Evolutionary conservation across 1,139 yeast genomes (phyloP).

Genomic region (Williopsis jadinii): DNA sequence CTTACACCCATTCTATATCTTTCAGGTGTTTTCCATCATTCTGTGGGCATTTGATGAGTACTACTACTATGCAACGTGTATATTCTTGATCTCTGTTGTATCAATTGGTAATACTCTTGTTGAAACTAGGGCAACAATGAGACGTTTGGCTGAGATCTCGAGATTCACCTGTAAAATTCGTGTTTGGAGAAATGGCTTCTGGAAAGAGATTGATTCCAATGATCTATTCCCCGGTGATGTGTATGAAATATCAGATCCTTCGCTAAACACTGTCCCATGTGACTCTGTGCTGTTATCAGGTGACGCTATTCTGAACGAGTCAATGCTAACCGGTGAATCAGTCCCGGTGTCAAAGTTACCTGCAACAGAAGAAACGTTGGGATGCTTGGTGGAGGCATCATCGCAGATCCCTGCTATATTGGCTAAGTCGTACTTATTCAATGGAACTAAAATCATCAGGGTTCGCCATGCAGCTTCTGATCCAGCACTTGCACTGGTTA

Average conservation of each 20-base stretch:
- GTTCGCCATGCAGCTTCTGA: constrained; percentile 53
- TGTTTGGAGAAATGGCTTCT: constrained; percentile 87
- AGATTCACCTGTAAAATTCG: constrained; percentile 72
- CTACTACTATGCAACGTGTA: constrained; percentile 89
- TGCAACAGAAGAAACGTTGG: constrained; percentile 57
- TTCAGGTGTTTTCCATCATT: constrained; percentile 85
- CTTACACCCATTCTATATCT: constrained; percentile 88
- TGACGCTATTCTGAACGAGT: constrained; percentile 89
- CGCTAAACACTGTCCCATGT: constrained; percentile 68
- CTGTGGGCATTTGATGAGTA: constrained; percentile 92
- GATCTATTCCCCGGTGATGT: constrained; percentile 95
- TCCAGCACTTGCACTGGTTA: constrained; percentile 75
- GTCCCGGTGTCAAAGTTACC: constrained; percentile 86
- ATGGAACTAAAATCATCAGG: constrained; percentile 84
- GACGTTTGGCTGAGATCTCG: constrained; percentile 68
- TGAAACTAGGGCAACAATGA: constrained; percentile 75
- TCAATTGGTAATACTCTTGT: constrained; percentile 74
- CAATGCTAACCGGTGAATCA: constrained; percentile 96
- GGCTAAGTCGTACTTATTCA: constrained; percentile 71
- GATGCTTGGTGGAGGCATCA: constrained; percentile 39
- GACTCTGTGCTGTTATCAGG: constrained; percentile 85
- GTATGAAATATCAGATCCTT: constrained; percentile 85
- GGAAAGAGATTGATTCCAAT: constrained; percentile 77
- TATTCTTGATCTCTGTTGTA: constrained; percentile 73
- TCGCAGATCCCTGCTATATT: constrained; percentile 57